These are phyloP conservation scores for Yamagishiella unicocca DNA, from an alignment of 139 green algal species.

Conservation along the genomic window DNA sequence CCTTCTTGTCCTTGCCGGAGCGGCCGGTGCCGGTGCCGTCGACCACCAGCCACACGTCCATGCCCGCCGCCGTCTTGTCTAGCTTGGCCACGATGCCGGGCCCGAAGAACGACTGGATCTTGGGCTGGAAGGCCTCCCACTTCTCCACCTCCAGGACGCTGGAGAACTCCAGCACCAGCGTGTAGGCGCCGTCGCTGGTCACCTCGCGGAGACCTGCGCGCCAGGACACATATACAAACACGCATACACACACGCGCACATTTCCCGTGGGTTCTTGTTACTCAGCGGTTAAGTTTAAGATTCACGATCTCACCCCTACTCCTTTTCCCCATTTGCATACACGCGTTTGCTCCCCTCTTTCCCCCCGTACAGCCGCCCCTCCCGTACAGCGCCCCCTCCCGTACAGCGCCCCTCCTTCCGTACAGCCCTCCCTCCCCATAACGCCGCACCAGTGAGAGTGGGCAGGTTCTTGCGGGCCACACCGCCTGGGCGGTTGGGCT, in stretches of 20 bases:
- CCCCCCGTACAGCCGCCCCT: too few relatives aligned
- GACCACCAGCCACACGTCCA: conserved; percentile 83
- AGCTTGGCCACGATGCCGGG: conserved; percentile 80
- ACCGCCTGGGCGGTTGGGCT: conserved; percentile 76
- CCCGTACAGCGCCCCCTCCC: too few relatives aligned
- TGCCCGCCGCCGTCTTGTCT: conserved; percentile 39
- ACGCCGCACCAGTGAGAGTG: conserved; percentile 66
- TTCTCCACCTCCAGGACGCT: conserved; percentile 62
- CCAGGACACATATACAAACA: too few relatives aligned
- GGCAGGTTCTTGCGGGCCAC: conserved; percentile 81
- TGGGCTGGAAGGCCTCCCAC: conserved; percentile 66
- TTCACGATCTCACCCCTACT: too few relatives aligned
- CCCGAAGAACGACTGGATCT: conserved; percentile 95
- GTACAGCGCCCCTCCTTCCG: neutral
- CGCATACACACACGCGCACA: too few relatives aligned
- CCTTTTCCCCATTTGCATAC: too few relatives aligned
- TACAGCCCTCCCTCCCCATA: neutral
- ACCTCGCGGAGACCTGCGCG: conserved; percentile 86
- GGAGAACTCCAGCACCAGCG: conserved; percentile 91
- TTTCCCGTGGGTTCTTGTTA: too few relatives aligned
- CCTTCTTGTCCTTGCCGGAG: conserved; percentile 80
- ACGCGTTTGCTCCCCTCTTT: too few relatives aligned
- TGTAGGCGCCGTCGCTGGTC: conserved; percentile 73
- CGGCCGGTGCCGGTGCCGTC: conserved; percentile 84
- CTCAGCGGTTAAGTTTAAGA: too few relatives aligned